Conservation (phyloP, 345 rosid species). For the Eucalyptus coolabah region DNA sequence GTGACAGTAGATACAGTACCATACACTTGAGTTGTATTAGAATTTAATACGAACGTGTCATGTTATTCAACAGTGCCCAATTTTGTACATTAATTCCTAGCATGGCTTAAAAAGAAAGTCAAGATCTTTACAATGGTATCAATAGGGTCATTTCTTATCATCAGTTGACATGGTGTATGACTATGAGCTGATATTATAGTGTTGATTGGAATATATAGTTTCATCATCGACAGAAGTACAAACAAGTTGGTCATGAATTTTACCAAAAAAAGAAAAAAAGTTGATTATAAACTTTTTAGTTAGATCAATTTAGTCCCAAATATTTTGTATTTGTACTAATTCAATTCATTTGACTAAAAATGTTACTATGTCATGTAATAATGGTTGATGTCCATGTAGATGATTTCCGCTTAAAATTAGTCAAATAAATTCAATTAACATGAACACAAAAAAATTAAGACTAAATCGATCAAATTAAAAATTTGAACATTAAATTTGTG, state of each 20-base stretch:
- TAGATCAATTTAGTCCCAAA: accelerated
- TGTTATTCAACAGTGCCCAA: too few relatives aligned
- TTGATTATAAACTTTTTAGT: accelerated
- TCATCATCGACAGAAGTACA: accelerated
- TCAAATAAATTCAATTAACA: accelerated
- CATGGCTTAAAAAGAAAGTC: accelerated
- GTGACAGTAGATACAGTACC: not conserved
- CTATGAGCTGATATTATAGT: accelerated
- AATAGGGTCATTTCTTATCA: accelerated
- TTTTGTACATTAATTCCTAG: not conserved
- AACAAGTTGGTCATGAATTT: accelerated
- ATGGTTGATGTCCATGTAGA: accelerated
- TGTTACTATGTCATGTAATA: accelerated
- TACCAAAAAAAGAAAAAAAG: too few relatives aligned
- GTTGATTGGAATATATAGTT: not conserved
- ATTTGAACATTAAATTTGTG: accelerated
- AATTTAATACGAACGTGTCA: accelerated
- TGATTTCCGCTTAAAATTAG: accelerated
- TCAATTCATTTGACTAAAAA: too few relatives aligned
- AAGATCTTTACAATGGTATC: not conserved
- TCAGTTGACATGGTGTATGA: accelerated
- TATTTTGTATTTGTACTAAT: accelerated
- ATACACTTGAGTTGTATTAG: not conserved
- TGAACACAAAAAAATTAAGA: too few relatives aligned
- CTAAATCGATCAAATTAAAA: accelerated